Percentiles rank a stretch among this genome's conserved stretches.
phyloP scores from a whole-genome alignment of 352 stramenopile species.

The Pythium scleroteichum region DNA sequence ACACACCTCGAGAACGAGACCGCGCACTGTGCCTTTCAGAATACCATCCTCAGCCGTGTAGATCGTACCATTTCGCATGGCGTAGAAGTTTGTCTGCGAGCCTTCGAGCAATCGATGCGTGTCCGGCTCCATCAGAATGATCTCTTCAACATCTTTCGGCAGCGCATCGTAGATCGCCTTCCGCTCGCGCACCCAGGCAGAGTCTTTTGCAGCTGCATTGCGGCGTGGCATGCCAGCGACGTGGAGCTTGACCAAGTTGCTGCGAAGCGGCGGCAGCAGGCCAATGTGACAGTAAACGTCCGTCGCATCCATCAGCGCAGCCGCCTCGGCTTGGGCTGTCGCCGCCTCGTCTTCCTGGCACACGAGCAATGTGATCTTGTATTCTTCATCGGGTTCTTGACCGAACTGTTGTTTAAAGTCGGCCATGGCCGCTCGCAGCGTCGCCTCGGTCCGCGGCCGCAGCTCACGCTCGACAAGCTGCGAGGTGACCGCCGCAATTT shows the following conservation, averaged over 20 bases:
- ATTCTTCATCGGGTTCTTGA: slow-evolving; percentile 55
- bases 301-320: slow-evolving; percentile 29
- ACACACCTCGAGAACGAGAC: slow-evolving; percentile 72
- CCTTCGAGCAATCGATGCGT: slow-evolving; percentile 65
- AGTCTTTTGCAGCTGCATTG: slow-evolving; percentile 79
- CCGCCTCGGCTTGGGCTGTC: not conserved
- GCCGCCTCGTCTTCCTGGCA: slow-evolving; percentile 35
- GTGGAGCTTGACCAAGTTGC: slow-evolving; percentile 65
- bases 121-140: slow-evolving; percentile 81
- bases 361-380: slow-evolving; percentile 84
- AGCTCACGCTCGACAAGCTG: slow-evolving; percentile 45
- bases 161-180: slow-evolving; percentile 77
- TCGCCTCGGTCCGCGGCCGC: slow-evolving; percentile 57
- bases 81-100: slow-evolving; percentile 87
- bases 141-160: slow-evolving; percentile 66
- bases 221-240: slow-evolving; percentile 66
- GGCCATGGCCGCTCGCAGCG: slow-evolving; percentile 67
- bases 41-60: slow-evolving; percentile 73
- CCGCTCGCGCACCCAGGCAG: slow-evolving; percentile 71
- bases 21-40: slow-evolving; percentile 74
- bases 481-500: slow-evolving; percentile 23
- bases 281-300: slow-evolving; percentile 79
- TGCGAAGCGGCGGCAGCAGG: slow-evolving; percentile 59
- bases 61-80: slow-evolving; percentile 50
- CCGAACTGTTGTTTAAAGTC: slow-evolving; percentile 52